Conservation (phyloP, 108 stramenopile genomes). For the Seminavis robusta region DNA sequence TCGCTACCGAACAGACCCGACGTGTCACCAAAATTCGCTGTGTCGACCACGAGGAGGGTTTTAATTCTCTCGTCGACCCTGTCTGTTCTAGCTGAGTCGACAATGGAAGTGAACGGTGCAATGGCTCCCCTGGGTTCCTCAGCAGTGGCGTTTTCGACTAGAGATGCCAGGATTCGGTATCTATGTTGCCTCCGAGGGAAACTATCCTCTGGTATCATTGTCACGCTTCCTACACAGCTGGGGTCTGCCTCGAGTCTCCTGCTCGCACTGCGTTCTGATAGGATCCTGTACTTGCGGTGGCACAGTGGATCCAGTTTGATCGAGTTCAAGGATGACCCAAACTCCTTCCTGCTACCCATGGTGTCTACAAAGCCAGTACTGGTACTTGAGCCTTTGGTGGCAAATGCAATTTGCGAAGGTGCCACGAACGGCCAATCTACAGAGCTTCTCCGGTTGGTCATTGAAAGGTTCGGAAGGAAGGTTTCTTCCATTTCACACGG, state of each 20-base stretch:
- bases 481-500: constrained; percentile 64
- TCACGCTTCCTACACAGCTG: constrained; percentile 41
- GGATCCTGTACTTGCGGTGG: constrained; percentile 41
- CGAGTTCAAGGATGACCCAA: constrained; percentile 43
- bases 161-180: constrained; percentile 50
- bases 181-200: constrained; percentile 52
- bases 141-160: constrained; percentile 64
- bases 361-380: constrained; percentile 61
- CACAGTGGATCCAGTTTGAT: constrained; percentile 49
- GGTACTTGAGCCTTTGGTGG: constrained; percentile 76
- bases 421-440: constrained; percentile 28
- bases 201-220: constrained; percentile 49
- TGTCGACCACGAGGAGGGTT: constrained; percentile 64
- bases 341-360: constrained; percentile 47
- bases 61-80: constrained; percentile 57
- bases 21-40: constrained; percentile 44
- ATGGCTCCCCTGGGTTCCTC: constrained; percentile 73
- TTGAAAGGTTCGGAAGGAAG: constrained; percentile 85
- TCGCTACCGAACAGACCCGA: constrained; percentile 54
- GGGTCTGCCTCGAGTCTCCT: constrained; percentile 33
- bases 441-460: constrained; percentile 43
- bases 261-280: constrained; percentile 69
- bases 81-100: constrained; percentile 40
- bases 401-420: constrained; percentile 75
- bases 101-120: constrained; percentile 29